Base-by-base conservation (phyloP, 805 yeast species). In the Grigorovia humatica region DNA sequence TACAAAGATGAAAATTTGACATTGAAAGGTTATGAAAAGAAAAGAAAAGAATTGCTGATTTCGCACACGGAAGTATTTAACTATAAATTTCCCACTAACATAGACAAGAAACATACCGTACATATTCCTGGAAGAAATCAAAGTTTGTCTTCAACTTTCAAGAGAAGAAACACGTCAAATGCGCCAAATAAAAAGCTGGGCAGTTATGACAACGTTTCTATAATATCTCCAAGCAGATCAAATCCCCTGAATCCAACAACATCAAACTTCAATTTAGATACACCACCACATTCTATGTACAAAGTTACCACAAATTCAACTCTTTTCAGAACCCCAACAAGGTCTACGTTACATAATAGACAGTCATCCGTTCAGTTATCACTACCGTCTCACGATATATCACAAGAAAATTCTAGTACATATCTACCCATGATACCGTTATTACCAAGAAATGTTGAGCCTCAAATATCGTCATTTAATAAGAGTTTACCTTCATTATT, bases 1-100 rank as follows among this genome's bases (percentile, higher is more conserved):
- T 80, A 71, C 54, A 72, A 74, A 56, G 89, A 85, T 40, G 91
- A 88, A 1, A 82, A 82, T 52, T 70, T 85, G 51, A 85, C 93
- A 0, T 82, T 76, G 47, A 85, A 84, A 61, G 91, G 93, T 1
- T 85, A 82, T 62, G 70, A 73, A 44, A 82, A 78, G 57, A 83
- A 81, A 54, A 68, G 87, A 45, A 58, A 60, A 32, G 58, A 55
- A 29, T 17, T 68, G 3, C 43, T 68, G 30, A 61, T 61, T 2
- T 29, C 27, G 3, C 47, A 47, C 23, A 29, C 11, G 11, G 30
- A 46, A 13, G 17, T 29, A 19, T 17, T 46, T 4, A 12, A 11
- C 15, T 13, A 8, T 18, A 48, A 48, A 13, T 47, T 50, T 6
- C 50, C 54, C 3, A 51, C 47, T 7, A 56, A 52, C 35, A 49